These are phyloP conservation scores for Hirsutella rhossiliensis DNA, from an alignment of 2,329 filamentous ascomycete species.

Conservation along the genomic window DNA sequence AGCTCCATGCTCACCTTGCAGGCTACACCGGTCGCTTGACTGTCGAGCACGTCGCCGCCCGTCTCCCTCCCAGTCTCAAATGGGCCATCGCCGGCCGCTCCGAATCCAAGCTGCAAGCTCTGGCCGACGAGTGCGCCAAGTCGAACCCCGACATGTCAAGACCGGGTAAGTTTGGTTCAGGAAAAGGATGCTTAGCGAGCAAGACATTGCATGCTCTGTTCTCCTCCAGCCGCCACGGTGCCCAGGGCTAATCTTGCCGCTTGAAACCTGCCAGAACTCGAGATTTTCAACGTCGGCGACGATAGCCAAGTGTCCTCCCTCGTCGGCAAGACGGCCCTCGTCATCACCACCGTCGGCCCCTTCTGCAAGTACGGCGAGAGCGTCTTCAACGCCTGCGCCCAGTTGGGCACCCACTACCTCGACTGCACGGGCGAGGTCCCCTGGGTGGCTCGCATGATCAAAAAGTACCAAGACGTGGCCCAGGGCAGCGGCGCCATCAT, in stretches of 20 bases:
- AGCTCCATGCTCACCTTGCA: slow-evolving; percentile 12
- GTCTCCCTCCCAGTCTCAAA: slow-evolving; percentile 63
- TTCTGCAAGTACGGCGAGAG: slow-evolving; percentile 44
- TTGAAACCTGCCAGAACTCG: slow-evolving; percentile 27
- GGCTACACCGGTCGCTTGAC: slow-evolving; percentile 77
- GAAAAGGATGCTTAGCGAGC: neutral
- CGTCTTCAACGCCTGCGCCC: slow-evolving; percentile 49
- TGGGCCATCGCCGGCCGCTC: slow-evolving; percentile 86
- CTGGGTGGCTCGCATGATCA: slow-evolving; percentile 47
- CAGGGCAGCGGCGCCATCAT: slow-evolving; percentile 43
- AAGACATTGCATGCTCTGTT: neutral
- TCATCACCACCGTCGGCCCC: slow-evolving; percentile 49
- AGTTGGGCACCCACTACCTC: slow-evolving; percentile 51
- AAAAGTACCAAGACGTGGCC: slow-evolving; percentile 42
- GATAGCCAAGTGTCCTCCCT: slow-evolving; percentile 32
- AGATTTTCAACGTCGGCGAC: slow-evolving; percentile 36
- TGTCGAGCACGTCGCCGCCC: slow-evolving; percentile 60
- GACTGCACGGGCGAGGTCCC: slow-evolving; percentile 50
- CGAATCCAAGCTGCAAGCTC: slow-evolving; percentile 55
- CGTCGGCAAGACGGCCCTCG: slow-evolving; percentile 41
- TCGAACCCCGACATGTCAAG: slow-evolving; percentile 57
- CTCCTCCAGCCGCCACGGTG: too few species aligned
- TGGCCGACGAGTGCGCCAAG: slow-evolving; percentile 54
- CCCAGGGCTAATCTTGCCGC: neutral
- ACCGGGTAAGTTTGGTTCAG: slow-evolving; percentile 43